Evolutionary conservation across 1,284 basidiomycete species (phyloP).

Genomic region (Testicularia cyperi): DNA sequence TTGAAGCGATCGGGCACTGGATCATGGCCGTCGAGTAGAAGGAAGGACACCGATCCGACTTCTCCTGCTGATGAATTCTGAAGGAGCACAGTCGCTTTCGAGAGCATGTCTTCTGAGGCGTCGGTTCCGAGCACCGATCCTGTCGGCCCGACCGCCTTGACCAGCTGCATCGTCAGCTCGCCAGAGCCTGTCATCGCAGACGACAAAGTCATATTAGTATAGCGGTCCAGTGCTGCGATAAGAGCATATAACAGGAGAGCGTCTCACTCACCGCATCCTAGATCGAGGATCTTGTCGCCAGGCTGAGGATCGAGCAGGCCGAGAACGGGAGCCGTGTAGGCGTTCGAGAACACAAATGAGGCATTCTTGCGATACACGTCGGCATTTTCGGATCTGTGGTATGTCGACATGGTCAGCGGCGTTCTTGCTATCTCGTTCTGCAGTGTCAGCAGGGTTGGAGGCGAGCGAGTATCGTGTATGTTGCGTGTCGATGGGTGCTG

Average conservation of each 20-base stretch:
- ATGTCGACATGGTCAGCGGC: conserved; percentile 3
- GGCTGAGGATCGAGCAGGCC: conserved; percentile 27
- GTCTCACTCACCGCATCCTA: conserved; percentile 31
- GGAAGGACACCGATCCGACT: not conserved
- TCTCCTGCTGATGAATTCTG: not conserved
- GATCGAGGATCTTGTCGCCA: conserved; percentile 32
- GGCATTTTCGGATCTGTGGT: conserved; percentile 27
- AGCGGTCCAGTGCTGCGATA: not conserved
- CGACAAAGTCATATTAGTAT: not conserved
- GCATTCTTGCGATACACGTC: conserved; percentile 31
- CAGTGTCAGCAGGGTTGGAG: too few species aligned
- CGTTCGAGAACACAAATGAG: conserved; percentile 37
- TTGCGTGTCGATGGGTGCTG: too few species aligned
- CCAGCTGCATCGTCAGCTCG: conserved; percentile 23
- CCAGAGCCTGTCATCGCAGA: conserved; percentile 17
- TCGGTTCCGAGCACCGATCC: conserved; percentile 23
- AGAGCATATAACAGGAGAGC: not conserved
- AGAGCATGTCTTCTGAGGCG: conserved; percentile 28
- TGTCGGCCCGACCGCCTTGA: conserved; percentile 1
- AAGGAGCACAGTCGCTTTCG: conserved; percentile 3
- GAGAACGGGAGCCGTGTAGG: conserved; percentile 28
- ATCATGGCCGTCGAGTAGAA: conserved; percentile 16
- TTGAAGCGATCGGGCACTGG: not conserved
- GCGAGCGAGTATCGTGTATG: too few species aligned
- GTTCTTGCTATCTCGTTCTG: too few species aligned